These are phyloP conservation scores for Pelargonium australe DNA, from an alignment of 441 rosid genomes.

Conservation along the genomic window DNA sequence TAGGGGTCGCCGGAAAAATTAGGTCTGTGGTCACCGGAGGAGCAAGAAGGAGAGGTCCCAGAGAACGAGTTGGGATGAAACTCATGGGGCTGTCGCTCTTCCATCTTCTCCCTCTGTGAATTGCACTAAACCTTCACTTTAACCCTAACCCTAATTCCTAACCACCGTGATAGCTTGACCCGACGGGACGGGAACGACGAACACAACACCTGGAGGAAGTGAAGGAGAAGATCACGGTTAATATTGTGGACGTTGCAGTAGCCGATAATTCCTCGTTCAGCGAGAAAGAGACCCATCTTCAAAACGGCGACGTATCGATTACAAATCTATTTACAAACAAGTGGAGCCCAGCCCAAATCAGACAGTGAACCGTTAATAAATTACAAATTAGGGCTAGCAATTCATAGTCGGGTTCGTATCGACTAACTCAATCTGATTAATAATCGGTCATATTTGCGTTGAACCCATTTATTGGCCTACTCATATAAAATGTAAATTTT, in stretches of 20 bases:
- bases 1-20: conserved; percentile 30
- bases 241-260: neutral
- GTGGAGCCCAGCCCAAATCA: no score
- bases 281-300: no score
- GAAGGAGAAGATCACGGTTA: neutral
- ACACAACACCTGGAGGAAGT: conserved; percentile 1
- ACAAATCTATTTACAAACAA: no score
- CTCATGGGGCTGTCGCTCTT: neutral
- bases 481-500: no score
- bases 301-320: no score
- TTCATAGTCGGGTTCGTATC: no score
- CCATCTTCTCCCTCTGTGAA: conserved; percentile 1
- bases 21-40: conserved; percentile 24
- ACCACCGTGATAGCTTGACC: neutral
- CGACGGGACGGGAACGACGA: neutral
- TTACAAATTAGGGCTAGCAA: no score
- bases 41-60: conserved; percentile 20
- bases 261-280: neutral
- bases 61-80: neutral
- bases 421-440: no score
- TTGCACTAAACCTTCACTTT: neutral
- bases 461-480: no score
- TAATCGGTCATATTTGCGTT: no score
- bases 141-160: conserved; percentile 1
- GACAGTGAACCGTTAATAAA: no score